phyloP scores from a whole-genome alignment of 305 asterid genomes.

The Petunia hybrid region DNA sequence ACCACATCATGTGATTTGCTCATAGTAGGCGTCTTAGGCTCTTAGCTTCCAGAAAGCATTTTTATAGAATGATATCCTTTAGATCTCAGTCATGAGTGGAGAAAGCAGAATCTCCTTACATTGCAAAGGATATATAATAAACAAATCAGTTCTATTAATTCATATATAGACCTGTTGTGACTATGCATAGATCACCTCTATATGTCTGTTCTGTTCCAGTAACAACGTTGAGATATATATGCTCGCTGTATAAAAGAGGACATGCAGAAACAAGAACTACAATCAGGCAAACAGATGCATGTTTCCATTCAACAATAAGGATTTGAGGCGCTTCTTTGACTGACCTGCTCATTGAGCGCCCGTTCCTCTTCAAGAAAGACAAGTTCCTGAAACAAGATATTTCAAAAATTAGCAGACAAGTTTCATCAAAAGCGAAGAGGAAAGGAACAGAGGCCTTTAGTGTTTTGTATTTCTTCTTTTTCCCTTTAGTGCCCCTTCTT shows the following conservation, averaged over 20 bases:
- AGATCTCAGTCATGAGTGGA: background rate
- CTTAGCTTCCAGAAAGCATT: background rate
- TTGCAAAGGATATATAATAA: background rate
- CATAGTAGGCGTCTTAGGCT: background rate
- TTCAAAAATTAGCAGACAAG: slow-evolving; percentile 27
- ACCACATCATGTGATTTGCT: slow-evolving; percentile 11
- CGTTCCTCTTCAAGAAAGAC: slow-evolving; percentile 46
- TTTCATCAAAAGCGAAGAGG: slow-evolving; percentile 19
- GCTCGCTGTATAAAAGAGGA: background rate
- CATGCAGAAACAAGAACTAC: background rate
- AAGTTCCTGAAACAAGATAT: slow-evolving; percentile 44
- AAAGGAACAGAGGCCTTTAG: slow-evolving; percentile 4
- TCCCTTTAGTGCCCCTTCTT: background rate
- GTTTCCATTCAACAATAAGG: background rate
- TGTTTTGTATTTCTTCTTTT: slow-evolving; percentile 1
- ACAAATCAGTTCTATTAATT: background rate
- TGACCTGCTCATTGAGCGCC: slow-evolving; percentile 48
- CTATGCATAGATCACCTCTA: slow-evolving; percentile 18
- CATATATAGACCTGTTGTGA: slow-evolving; percentile 11
- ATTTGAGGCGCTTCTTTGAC: background rate
- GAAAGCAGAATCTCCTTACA: background rate
- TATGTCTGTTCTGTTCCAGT: slow-evolving; percentile 3
- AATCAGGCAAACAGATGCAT: slow-evolving; percentile 20
- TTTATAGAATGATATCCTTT: background rate
- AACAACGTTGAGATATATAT: slow-evolving; percentile 3